A percentile compares a stretch with the other conserved stretches of the same genome.
Conservation (phyloP, 768 basidiomycete genomes). For the Hysterangium stoloniferum region DNA sequence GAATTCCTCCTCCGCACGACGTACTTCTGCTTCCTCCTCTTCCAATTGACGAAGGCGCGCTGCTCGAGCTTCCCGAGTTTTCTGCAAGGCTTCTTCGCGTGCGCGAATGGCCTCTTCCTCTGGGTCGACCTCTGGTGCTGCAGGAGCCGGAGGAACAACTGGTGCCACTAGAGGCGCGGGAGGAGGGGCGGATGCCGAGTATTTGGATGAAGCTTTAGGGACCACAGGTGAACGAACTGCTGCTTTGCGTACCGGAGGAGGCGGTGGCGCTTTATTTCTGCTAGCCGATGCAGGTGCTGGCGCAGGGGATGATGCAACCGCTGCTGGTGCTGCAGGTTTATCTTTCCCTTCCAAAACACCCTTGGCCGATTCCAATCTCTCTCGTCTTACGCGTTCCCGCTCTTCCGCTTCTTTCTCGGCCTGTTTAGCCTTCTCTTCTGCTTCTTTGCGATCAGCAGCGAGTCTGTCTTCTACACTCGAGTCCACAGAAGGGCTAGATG, state of each 20-base stretch:
- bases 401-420: constrained; percentile 81
- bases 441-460: constrained; percentile 81
- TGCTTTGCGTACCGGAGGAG: constrained; percentile 31
- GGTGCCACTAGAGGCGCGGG: constrained; percentile 19
- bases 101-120: constrained; percentile 67
- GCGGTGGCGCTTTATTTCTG: constrained; percentile 36
- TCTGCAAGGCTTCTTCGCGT: constrained; percentile 63
- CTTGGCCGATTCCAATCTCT: constrained; percentile 70
- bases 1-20: constrained; percentile 36
- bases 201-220: constrained; percentile 15
- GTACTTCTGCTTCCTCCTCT: constrained; percentile 53
- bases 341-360: constrained; percentile 44
- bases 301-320: constrained; percentile 21
- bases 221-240: constrained; percentile 27
- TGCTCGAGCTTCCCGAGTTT: constrained; percentile 64
- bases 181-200: constrained; percentile 23
- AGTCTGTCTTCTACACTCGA: constrained; percentile 79
- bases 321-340: constrained; percentile 28
- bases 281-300: constrained; percentile 30
- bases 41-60: constrained; percentile 66
- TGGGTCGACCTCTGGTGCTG: constrained; percentile 51
- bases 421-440: constrained; percentile 70
- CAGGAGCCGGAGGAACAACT: constrained; percentile 21
- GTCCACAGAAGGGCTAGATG: constrained; percentile 45
- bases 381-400: constrained; percentile 61